A percentile compares a stretch with the other conserved stretches of the same genome.
These are phyloP conservation scores for Microdochium bolleyi DNA, from an alignment of 2,329 filamentous ascomycete species.

Conservation along the genomic window DNA sequence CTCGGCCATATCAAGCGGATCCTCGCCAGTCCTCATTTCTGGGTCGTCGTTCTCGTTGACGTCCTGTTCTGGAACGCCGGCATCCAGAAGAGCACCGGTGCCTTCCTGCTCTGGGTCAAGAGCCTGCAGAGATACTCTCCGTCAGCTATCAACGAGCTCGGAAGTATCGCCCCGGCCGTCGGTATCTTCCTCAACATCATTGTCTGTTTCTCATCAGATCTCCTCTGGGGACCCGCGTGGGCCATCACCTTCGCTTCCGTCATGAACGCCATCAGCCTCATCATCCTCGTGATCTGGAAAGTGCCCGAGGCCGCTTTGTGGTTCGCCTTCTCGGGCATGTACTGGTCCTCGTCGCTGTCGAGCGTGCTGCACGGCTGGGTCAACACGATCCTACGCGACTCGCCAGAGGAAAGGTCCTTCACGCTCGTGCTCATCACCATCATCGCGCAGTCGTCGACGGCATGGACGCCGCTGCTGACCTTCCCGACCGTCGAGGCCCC, in stretches of 20 bases:
- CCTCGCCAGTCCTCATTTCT: conserved; percentile 28
- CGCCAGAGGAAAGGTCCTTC: conserved; percentile 36
- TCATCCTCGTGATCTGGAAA: conserved; percentile 46
- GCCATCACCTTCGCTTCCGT: conserved; percentile 41
- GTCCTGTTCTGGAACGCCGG: conserved; percentile 49
- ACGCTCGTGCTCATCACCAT: conserved; percentile 42
- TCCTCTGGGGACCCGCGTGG: conserved; percentile 41
- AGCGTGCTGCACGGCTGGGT: conserved; percentile 48
- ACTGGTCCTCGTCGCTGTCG: conserved; percentile 40
- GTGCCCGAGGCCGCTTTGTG: conserved; percentile 45
- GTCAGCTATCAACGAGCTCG: conserved; percentile 39
- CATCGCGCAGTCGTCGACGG: conserved; percentile 42
- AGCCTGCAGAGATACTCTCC: conserved; percentile 37
- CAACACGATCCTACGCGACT: conserved; percentile 36
- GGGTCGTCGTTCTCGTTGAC: conserved; percentile 38
- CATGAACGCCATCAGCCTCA: conserved; percentile 42
- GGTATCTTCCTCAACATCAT: conserved; percentile 48
- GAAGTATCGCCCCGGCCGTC: conserved; percentile 40
- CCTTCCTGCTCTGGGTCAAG: conserved; percentile 50
- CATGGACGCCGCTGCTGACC: conserved; percentile 44
- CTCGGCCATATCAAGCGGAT: conserved; percentile 25
- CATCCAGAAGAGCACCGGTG: conserved; percentile 34
- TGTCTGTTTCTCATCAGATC: conserved; percentile 45
- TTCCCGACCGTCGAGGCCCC: conserved; percentile 37
- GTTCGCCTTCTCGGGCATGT: conserved; percentile 42